Evolutionary conservation across 495 filamentous ascomycete species (phyloP), one percentile per base, ranked within the genome.

Genomic region (Aspergillus indologenus): DNA sequence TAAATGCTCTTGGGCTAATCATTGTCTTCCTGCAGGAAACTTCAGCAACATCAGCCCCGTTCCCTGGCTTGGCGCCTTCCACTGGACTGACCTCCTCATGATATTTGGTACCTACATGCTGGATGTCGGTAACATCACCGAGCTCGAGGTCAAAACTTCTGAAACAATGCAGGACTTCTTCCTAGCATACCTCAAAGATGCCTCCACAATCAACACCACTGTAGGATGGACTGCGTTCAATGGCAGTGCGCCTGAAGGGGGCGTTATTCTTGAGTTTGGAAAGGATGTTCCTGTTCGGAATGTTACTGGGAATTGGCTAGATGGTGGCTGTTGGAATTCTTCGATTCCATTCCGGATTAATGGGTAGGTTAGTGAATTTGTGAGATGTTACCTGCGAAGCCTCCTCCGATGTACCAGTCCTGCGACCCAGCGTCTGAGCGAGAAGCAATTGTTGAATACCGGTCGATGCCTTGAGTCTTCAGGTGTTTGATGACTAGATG

Each of bases 31-130:
- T n/a, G 8, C 22, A 50, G 47, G 47, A 55, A 81, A 80, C 67
- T 82, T 82, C 60, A 68, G 60, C 45, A 79, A 80, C 53, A 69
- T 81, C 60, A 69, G 70, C 8, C 76, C 77, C 0, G 58, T 60
- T 42, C 58, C 70, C 21, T 82, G 69, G 65, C 63, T 76, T 52
- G 79, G 76, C 18, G 76, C 78, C 0, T 79, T 72, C 58, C 79
- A 81, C 59, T 63, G 59, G 57, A 67, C 73, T 6, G 79, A 82
- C 63, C 65, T 82, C 1, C 69, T 75, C 19, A 67, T 78, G 56
- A 59, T 79, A 21, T 79, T 80, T 55, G 76, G 75, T 0, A 79
- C 78, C 4, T 70, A 73, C 50, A 56, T 60, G 34, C 63, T 70
- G 53, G 63, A 68, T 53, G 65, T 64, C 9, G 69, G 71, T 21